phyloP scores from a whole-genome alignment of 345 rosid species.

The Cochlearia excelsa region DNA sequence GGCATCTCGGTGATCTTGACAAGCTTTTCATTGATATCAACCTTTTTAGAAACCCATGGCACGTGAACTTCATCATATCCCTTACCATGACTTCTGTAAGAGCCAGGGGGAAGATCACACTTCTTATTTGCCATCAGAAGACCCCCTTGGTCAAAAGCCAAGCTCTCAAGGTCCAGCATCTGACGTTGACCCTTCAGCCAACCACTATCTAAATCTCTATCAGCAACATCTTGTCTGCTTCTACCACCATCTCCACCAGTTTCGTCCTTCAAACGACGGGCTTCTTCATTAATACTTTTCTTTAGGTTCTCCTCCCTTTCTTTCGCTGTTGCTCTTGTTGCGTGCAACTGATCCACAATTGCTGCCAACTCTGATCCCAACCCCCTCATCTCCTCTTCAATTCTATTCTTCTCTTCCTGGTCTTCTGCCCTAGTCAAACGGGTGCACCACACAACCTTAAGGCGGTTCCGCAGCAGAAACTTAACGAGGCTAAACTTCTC shows the following conservation, averaged over 20 bases:
- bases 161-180: constrained; percentile 74
- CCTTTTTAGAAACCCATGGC: constrained; percentile 68
- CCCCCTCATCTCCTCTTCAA: constrained; percentile 78
- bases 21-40: constrained; percentile 60
- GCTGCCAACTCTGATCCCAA: constrained; percentile 69
- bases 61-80: constrained; percentile 96
- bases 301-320: constrained; percentile 91
- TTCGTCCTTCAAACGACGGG: constrained; percentile 81
- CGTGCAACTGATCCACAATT: constrained; percentile 88
- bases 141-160: constrained; percentile 86
- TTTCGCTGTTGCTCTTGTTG: constrained; percentile 89
- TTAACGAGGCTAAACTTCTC: constrained; percentile 79
- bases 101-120: constrained; percentile 80
- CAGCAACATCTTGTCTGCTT: constrained; percentile 56
- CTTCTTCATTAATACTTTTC: constrained; percentile 95
- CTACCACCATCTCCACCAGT: constrained; percentile 60
- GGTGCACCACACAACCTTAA: constrained; percentile 92
- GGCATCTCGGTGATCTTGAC: constrained; percentile 85
- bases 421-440: constrained; percentile 93
- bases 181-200: constrained; percentile 85
- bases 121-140: constrained; percentile 84
- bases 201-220: constrained; percentile 67
- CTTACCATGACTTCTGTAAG: constrained; percentile 57
- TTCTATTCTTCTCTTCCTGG: constrained; percentile 69
- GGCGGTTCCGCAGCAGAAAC: constrained; percentile 59